Evolutionary conservation across 495 filamentous ascomycete species (phyloP).

Genomic region (Peziza echinospora): DNA sequence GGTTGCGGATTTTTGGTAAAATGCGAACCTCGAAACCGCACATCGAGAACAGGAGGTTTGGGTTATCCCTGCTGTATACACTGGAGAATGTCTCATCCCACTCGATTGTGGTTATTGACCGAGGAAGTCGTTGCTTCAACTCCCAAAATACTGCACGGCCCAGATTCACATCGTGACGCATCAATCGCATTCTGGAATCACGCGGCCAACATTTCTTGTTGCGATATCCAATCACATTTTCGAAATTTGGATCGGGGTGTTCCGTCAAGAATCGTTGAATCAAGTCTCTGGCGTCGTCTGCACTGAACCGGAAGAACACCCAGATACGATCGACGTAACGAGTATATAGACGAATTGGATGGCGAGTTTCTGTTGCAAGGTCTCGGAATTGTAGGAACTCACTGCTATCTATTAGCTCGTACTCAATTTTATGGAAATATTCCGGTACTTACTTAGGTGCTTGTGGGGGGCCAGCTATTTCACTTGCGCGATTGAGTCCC

Average conservation of each 20-base stretch:
- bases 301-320: constrained; percentile 86
- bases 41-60: constrained; percentile 95
- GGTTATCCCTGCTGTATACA: constrained; percentile 96
- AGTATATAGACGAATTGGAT: constrained; percentile 91
- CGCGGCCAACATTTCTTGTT: constrained; percentile 99
- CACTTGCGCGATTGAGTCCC: constrained; percentile 79
- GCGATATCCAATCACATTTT: constrained; percentile 96
- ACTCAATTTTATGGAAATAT: too few relatives aligned
- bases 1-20: constrained; percentile 83
- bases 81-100: constrained; percentile 99
- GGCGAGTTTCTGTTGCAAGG: constrained; percentile 66
- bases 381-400: constrained; percentile 97
- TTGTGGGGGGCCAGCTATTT: constrained; percentile 92
- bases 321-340: constrained; percentile 96
- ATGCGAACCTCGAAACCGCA: constrained; percentile 95
- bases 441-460: too few relatives aligned
- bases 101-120: constrained; percentile 90
- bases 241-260: constrained; percentile 96
- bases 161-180: constrained; percentile 98
- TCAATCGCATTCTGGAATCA: constrained; percentile 90
- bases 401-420: too few relatives aligned
- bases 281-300: constrained; percentile 84
- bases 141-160: constrained; percentile 99
- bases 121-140: constrained; percentile 84
- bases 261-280: constrained; percentile 97